Base-by-base conservation (phyloP, 148 eudicot species). In the Fallopia convolvulus region DNA sequence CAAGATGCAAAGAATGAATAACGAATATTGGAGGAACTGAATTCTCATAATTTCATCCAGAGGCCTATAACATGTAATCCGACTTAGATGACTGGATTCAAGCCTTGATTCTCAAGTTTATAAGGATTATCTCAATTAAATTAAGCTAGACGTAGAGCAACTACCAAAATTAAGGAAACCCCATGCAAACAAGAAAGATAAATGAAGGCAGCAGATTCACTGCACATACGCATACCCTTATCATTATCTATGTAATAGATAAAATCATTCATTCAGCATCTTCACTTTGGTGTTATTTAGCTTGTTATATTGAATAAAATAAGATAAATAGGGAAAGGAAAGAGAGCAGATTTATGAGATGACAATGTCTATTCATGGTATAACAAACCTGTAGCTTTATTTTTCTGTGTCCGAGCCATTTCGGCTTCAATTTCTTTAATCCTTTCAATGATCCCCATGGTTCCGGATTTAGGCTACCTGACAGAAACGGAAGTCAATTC, bases 381-480 rank as follows among this genome's bases (percentile, higher is more conserved):
- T 40, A 15, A 81, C 56, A 73, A 55, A 96, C 99, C 99, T 85
- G 99, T 96, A 32, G 99, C 99, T 87, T 96, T 96, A 77, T 93
- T 96, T 83, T 96, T 96, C 87, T 96, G 99, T 3, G 99, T 96
- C 75, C 99, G 90, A 70, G 99, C 99, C 99, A 96, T 96, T 85
- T 96, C 99, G 74, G 97, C 94, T 84, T 96, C 99, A 55, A 96
- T 96, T 80, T 96, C 99, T 72, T 96, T 96, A 60, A 96, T 96
- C 91, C 75, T 93, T 84, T 96, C 99, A 41, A 93, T 83, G 83
- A 96, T 96, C 86, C 99, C 99, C 99, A 96, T 95, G 30, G 81
- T 79, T 79, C 72, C 83, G 55, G 68, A 66, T 36, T 81, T 79
- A 76, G 83, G 76, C 82, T 77, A 80, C 46, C 75, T 42, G 75